phyloP scores from a whole-genome alignment of 2,329 filamentous ascomycete species.

The Didymosphaeria variabile region DNA sequence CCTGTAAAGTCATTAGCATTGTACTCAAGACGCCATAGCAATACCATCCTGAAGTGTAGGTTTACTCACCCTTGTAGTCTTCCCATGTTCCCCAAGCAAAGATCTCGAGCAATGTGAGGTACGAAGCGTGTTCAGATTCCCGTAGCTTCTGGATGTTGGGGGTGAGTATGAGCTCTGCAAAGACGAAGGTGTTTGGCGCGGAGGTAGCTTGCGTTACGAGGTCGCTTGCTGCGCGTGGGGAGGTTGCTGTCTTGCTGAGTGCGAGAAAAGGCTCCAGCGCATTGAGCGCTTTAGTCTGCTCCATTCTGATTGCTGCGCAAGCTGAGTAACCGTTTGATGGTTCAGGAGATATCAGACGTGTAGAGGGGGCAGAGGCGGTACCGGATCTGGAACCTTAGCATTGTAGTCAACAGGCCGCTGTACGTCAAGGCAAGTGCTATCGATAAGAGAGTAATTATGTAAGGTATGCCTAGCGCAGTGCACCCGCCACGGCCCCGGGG shows the following conservation, averaged over 20 bases:
- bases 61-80: conserved; percentile 70
- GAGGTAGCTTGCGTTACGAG: conserved; percentile 88
- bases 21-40: background rate
- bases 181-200: conserved; percentile 89
- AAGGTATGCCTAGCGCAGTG: background rate
- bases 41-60: background rate
- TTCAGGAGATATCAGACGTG: background rate
- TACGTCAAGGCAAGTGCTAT: background rate
- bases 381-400: background rate
- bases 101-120: conserved; percentile 80
- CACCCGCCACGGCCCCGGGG: too few species aligned
- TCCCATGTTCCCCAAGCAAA: conserved; percentile 93
- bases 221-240: conserved; percentile 84
- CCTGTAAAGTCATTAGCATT: conserved; percentile 13
- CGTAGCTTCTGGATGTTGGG: conserved; percentile 79
- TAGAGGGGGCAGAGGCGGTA: background rate
- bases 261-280: conserved; percentile 84
- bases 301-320: conserved; percentile 62
- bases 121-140: conserved; percentile 67
- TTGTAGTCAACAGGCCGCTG: conserved; percentile 8
- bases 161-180: conserved; percentile 87
- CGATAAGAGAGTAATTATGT: background rate
- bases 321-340: background rate
- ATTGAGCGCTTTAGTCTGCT: conserved; percentile 71
- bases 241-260: conserved; percentile 84